phyloP scores from a whole-genome alignment of 257 asterid genomes.

The Mitragyna speciosa region DNA sequence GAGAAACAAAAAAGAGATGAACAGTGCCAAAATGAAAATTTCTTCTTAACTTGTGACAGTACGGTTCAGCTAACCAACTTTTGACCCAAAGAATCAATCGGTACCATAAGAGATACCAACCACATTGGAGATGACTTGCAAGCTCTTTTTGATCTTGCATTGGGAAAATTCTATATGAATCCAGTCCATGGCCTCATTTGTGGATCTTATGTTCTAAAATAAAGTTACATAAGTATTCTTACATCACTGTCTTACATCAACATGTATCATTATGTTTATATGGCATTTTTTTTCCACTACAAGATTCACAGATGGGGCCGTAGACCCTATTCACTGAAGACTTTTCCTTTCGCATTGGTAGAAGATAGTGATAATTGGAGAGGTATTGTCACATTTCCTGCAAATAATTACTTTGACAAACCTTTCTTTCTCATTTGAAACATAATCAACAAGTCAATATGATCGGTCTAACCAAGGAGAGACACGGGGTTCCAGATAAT shows the following conservation, averaged over 20 bases:
- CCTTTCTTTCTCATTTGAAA: not conserved
- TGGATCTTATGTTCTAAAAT: too few relatives aligned
- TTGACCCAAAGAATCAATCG: not conserved
- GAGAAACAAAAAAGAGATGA: not conserved
- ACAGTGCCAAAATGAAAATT: not conserved
- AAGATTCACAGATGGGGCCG: too few relatives aligned
- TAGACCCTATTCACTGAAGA: too few relatives aligned
- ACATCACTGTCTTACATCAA: too few relatives aligned
- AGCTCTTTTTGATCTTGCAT: not conserved
- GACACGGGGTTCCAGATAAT: not conserved
- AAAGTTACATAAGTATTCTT: too few relatives aligned
- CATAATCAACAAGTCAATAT: not conserved
- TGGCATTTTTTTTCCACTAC: too few relatives aligned
- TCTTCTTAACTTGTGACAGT: not conserved
- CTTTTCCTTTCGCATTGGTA: too few relatives aligned
- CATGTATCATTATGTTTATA: too few relatives aligned
- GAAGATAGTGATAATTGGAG: not conserved
- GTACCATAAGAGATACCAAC: not conserved
- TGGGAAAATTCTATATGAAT: too few relatives aligned
- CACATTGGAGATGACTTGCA: not conserved
- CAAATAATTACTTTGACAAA: not conserved
- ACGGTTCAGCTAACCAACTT: constrained; percentile 1
- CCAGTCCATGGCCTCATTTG: too few relatives aligned
- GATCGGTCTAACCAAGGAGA: not conserved
- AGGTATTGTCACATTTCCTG: not conserved